A percentile compares a stretch with the other conserved stretches of the same genome.
These are phyloP conservation scores for Corylus heterophylla DNA, from an alignment of 306 rosid species.

Conservation along the genomic window DNA sequence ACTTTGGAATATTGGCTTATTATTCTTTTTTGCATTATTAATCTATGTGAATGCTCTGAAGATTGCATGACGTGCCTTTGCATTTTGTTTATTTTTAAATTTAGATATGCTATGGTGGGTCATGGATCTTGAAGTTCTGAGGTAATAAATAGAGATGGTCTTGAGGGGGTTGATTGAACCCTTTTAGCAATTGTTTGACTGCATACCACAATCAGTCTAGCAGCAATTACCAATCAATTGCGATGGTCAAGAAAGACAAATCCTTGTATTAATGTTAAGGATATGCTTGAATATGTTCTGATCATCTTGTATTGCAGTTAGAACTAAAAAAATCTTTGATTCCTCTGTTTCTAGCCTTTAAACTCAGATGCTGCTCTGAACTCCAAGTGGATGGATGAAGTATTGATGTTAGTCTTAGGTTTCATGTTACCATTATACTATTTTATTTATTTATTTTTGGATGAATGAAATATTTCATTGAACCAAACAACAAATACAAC, in stretches of 20 bases:
- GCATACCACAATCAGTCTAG: neutral
- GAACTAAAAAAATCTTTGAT: neutral
- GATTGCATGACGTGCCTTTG: neutral
- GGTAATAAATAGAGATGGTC: neutral
- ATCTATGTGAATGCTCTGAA: neutral
- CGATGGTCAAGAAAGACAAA: neutral
- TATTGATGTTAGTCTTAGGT: neutral
- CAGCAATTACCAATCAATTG: neutral
- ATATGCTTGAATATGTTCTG: neutral
- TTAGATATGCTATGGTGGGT: neutral
- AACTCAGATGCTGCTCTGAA: neutral
- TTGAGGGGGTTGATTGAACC: neutral
- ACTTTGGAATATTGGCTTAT: neutral
- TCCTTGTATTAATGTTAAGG: neutral
- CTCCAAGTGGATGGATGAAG: neutral
- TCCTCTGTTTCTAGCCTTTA: neutral
- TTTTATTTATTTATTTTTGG: too few relatives aligned
- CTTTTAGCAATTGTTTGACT: neutral
- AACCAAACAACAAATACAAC: too few relatives aligned
- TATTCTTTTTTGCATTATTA: neutral
- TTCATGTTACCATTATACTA: neutral
- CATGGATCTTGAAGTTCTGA: neutral
- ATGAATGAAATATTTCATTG: too few relatives aligned
- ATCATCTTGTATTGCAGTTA: neutral
- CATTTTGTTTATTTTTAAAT: too few relatives aligned